phyloP scores from a whole-genome alignment of 345 rosid genomes.

The Citrus sinensis region DVS_A1.0 CM039168.1:168501-169000 shows the following conservation, averaged over 20 bases:
- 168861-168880: background rate
- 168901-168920: background rate
- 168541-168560: background rate
- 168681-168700: constrained; percentile 3
- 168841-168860: background rate
- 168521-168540: no score
- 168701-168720: background rate
- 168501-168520: no score
- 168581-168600: background rate
- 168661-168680: constrained; percentile 12
- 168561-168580: background rate
- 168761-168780: background rate
- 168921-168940: background rate
- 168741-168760: background rate
- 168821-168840: background rate
- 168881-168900: constrained; percentile 3
- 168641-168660: constrained; percentile 15
- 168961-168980: background rate
- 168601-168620: background rate
- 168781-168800: background rate
- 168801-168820: background rate
- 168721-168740: background rate
- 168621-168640: constrained; percentile 9
- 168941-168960: background rate
- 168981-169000: background rate